A percentile compares a stretch with the other conserved stretches of the same genome.
phyloP scores from a whole-genome alignment of 441 rosid species.

The Adansonia grandidieri region DNA sequence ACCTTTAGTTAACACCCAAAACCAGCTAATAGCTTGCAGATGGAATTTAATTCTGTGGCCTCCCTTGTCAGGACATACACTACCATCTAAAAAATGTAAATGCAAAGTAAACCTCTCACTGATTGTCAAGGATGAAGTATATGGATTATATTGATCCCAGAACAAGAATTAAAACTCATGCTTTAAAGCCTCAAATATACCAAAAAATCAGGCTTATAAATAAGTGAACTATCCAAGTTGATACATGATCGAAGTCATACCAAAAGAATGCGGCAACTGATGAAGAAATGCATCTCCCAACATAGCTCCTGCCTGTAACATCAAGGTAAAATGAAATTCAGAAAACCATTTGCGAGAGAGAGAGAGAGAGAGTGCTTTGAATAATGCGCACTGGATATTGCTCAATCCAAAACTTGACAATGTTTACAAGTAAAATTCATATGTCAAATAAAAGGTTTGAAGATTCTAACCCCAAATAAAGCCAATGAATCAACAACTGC shows the following conservation, averaged over 20 bases:
- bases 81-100: neutral
- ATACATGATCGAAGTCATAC: constrained; percentile 47
- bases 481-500: constrained; percentile 72
- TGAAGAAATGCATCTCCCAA: constrained; percentile 99
- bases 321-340: constrained; percentile 26
- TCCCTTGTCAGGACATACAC: neutral
- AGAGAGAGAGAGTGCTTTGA: constrained; percentile 10
- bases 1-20: neutral
- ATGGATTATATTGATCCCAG: constrained; percentile 14
- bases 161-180: neutral
- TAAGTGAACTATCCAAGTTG: neutral
- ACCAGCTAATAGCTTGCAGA: constrained; percentile 10
- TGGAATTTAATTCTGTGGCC: constrained; percentile 1
- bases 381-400: neutral
- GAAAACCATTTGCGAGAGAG: constrained; percentile 14
- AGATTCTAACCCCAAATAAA: constrained; percentile 72
- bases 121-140: constrained; percentile 1
- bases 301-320: constrained; percentile 95
- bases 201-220: neutral
- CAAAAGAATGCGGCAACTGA: constrained; percentile 98
- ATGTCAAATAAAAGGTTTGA: constrained; percentile 2
- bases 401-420: neutral
- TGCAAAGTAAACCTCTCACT: neutral
- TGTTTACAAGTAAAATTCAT: neutral
- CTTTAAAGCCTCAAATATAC: neutral